Conservation (phyloP, 2,329 filamentous ascomycete species). For the Phaeoacremonium minimum region DNA sequence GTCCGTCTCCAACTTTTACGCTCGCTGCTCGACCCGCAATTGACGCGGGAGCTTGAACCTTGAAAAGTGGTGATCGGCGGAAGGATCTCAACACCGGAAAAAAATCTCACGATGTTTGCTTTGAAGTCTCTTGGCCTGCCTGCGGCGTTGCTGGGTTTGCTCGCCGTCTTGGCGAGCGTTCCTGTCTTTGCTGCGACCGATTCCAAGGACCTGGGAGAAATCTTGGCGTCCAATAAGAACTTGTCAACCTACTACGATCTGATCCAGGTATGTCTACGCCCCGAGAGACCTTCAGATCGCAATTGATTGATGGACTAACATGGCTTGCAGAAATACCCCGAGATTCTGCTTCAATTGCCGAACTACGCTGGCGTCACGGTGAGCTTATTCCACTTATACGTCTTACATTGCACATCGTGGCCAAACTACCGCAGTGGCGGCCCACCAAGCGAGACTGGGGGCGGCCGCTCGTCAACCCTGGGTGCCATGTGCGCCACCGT, state of each 20-base stretch:
- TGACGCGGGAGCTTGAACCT: too few species aligned
- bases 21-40: too few species aligned
- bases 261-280: constrained; percentile 29
- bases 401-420: constrained; percentile 3
- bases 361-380: constrained; percentile 39
- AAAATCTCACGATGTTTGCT: too few species aligned
- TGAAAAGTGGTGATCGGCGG: too few species aligned
- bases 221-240: constrained; percentile 32
- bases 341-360: constrained; percentile 37
- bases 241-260: constrained; percentile 38
- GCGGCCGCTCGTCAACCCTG: not conserved
- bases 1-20: too few species aligned
- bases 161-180: not conserved
- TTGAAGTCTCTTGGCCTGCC: not conserved
- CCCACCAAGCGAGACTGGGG: not conserved
- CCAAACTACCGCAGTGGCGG: not conserved
- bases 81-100: too few species aligned
- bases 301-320: not conserved
- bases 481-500: not conserved
- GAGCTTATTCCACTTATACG: constrained; percentile 15
- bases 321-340: constrained; percentile 36
- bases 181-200: constrained; percentile 5
- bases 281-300: constrained; percentile 1
- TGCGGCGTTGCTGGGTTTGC: not conserved
- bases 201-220: constrained; percentile 29